These are phyloP conservation scores for Hortaea werneckii DNA, from an alignment of 2,329 filamentous ascomycete species.

Conservation along the genomic window DNA sequence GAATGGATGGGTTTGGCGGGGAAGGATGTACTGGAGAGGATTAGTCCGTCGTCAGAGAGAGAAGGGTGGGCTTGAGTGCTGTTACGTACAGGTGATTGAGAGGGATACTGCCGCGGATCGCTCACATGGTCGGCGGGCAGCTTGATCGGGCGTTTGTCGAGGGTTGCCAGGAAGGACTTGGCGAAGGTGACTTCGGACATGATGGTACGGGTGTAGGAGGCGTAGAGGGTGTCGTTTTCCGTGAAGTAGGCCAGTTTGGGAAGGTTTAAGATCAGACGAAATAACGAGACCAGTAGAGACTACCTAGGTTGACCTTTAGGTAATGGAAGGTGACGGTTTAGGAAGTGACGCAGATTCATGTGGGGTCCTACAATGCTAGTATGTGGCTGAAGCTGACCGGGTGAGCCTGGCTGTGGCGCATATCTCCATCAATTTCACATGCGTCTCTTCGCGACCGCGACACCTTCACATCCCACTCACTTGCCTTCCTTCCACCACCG, in stretches of 20 bases:
- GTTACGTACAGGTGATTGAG: constrained; percentile 60
- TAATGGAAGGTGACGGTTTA: neutral
- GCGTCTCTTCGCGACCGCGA: too few species aligned
- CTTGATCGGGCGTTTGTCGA: constrained; percentile 71
- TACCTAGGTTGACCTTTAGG: neutral
- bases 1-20: constrained; percentile 47
- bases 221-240: constrained; percentile 16
- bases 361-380: too few species aligned
- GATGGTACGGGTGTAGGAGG: constrained; percentile 53
- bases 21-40: constrained; percentile 54
- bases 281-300: neutral
- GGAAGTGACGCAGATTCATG: neutral
- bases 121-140: constrained; percentile 84
- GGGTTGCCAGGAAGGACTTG: constrained; percentile 66
- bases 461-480: too few species aligned
- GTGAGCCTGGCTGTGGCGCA: neutral
- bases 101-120: constrained; percentile 67
- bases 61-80: neutral
- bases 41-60: neutral
- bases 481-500: too few species aligned
- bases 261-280: neutral
- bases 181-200: constrained; percentile 48
- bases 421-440: neutral
- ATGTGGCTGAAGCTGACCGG: neutral
- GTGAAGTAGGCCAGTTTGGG: constrained; percentile 5